Conservation (phyloP, 345 rosid species). For the Diplotaxis tenuifolia region DNA sequence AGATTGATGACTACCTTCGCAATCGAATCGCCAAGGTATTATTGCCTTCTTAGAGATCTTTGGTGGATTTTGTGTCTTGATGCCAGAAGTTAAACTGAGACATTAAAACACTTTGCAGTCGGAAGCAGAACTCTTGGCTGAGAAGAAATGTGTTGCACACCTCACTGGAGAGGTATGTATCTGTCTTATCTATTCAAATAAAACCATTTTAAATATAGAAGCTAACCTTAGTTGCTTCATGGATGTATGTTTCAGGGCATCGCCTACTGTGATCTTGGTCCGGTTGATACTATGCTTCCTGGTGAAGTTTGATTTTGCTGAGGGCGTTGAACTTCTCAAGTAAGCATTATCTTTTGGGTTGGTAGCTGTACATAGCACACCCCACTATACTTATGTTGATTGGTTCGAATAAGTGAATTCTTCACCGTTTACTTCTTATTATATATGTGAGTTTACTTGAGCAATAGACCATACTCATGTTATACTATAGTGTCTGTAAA, state of each 20-base stretch:
- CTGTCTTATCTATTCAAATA: background rate
- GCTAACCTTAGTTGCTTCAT: conserved; percentile 13
- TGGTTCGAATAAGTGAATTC: conserved; percentile 27
- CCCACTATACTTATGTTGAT: conserved; percentile 28
- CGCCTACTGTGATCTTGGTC: conserved; percentile 81
- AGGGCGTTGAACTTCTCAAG: conserved; percentile 24
- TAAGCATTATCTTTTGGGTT: conserved; percentile 29
- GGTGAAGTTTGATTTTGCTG: conserved; percentile 74
- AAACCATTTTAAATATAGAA: background rate
- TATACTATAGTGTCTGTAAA: conserved; percentile 30
- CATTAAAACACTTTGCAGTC: conserved; percentile 45
- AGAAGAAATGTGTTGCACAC: conserved; percentile 96
- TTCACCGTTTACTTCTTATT: background rate
- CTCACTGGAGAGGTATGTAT: conserved; percentile 81
- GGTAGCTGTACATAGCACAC: conserved; percentile 37
- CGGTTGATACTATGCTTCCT: conserved; percentile 98
- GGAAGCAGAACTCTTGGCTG: conserved; percentile 88
- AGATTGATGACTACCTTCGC: conserved; percentile 77
- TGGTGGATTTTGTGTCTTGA: background rate
- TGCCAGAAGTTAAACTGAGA: background rate
- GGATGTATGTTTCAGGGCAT: conserved; percentile 59
- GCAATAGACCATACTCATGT: conserved; percentile 19
- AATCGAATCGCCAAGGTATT: conserved; percentile 76
- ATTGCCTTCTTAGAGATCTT: conserved; percentile 11
- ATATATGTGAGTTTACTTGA: conserved; percentile 26